Evolutionary conservation across 2,329 filamentous ascomycete genomes (phyloP).

Genomic region (Phialocephala sp.): DNA sequence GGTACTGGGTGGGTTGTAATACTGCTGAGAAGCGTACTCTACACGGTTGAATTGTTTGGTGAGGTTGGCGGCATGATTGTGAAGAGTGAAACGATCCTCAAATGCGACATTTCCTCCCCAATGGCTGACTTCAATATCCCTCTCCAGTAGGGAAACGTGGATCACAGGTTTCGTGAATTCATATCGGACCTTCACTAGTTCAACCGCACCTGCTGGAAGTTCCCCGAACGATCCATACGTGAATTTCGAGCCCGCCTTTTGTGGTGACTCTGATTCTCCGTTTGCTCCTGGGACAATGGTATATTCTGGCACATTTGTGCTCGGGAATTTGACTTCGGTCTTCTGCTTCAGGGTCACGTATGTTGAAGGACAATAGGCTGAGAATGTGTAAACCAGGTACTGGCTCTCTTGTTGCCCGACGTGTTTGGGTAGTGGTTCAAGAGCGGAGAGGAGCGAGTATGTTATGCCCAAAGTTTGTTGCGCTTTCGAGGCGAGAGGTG

Average conservation of each 20-base stretch:
- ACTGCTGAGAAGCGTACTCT: slow-evolving; percentile 74
- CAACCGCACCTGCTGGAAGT: slow-evolving; percentile 75
- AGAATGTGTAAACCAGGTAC: slow-evolving; percentile 85
- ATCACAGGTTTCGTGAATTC: slow-evolving; percentile 94
- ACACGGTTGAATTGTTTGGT: slow-evolving; percentile 75
- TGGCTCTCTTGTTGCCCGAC: slow-evolving; percentile 88
- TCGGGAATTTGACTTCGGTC: slow-evolving; percentile 92
- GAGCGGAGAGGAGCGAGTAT: slow-evolving; percentile 80
- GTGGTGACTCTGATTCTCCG: slow-evolving; percentile 65
- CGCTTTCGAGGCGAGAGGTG: slow-evolving; percentile 73
- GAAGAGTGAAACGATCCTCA: slow-evolving; percentile 90
- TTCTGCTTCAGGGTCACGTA: slow-evolving; percentile 93
- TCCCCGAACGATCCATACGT: slow-evolving; percentile 90
- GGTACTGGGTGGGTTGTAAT: slow-evolving; percentile 76
- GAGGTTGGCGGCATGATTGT: slow-evolving; percentile 84
- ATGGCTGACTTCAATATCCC: slow-evolving; percentile 93
- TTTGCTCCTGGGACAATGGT: slow-evolving; percentile 71
- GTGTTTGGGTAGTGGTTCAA: slow-evolving; percentile 77
- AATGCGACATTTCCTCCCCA: slow-evolving; percentile 97
- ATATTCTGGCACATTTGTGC: slow-evolving; percentile 80
- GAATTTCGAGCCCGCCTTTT: slow-evolving; percentile 83
- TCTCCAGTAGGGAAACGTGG: slow-evolving; percentile 79
- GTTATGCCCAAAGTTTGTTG: slow-evolving; percentile 89
- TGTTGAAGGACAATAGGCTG: slow-evolving; percentile 80
- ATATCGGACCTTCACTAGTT: slow-evolving; percentile 82